Conservation (phyloP, 805 yeast species). For the Clavispora asparagi region DNA sequence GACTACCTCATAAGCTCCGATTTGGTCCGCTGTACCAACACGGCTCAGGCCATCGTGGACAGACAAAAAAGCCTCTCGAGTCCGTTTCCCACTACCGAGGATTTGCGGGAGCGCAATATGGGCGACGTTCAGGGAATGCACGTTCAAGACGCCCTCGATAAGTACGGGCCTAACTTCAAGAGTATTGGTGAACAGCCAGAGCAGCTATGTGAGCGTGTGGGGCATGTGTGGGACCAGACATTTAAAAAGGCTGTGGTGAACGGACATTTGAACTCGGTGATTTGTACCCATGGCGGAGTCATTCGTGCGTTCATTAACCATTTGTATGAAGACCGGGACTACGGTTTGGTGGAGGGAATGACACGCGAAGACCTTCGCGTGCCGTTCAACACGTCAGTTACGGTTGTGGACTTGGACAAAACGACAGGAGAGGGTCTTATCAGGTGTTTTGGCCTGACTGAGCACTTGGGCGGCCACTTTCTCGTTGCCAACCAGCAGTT, state of each 20-base stretch:
- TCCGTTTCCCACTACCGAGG: conserved; percentile 20
- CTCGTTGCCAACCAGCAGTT: conserved; percentile 18
- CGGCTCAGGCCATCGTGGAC: conserved; percentile 41
- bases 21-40: conserved; percentile 55
- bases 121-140: conserved; percentile 74
- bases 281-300: conserved; percentile 81
- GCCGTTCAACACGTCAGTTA: conserved; percentile 73
- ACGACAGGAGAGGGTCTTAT: conserved; percentile 39
- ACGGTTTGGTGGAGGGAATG: conserved; percentile 33
- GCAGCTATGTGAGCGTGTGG: conserved; percentile 46
- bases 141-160: conserved; percentile 57
- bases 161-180: conserved; percentile 52
- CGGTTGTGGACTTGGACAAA: conserved; percentile 55
- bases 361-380: conserved; percentile 41
- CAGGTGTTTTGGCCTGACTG: conserved; percentile 57
- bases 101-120: conserved; percentile 70
- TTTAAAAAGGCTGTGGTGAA: conserved; percentile 31
- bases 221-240: conserved; percentile 38
- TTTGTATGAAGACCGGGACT: conserved; percentile 37
- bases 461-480: conserved; percentile 52
- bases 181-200: conserved; percentile 60
- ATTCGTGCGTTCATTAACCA: conserved; percentile 56
- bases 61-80: conserved; percentile 22
- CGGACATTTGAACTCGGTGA: conserved; percentile 44
- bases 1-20: conserved; percentile 52